A percentile compares a stretch with the other conserved stretches of the same genome.
Conservation (phyloP, 805 yeast species). For the Candida ascalaphidarum region DNA sequence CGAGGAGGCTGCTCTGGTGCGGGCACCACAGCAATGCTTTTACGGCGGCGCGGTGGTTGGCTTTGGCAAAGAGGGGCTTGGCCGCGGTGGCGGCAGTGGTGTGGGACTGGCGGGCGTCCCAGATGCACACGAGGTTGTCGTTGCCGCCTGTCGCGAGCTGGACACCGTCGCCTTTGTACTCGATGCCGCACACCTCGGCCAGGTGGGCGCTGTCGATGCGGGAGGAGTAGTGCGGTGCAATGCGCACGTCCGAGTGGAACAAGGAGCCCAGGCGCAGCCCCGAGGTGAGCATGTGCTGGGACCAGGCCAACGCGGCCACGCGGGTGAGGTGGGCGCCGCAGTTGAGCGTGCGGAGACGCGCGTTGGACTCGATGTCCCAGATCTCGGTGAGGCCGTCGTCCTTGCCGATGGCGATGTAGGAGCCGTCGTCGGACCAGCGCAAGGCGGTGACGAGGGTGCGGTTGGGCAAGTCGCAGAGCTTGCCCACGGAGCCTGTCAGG, state of each 20-base stretch:
- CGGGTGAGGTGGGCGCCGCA: slow-evolving; percentile 58
- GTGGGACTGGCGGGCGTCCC: slow-evolving; percentile 65
- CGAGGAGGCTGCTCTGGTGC: slow-evolving; percentile 67
- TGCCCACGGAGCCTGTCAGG: slow-evolving; percentile 63
- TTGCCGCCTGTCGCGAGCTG: slow-evolving; percentile 91
- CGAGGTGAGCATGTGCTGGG: slow-evolving; percentile 68
- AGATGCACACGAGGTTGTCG: slow-evolving; percentile 84
- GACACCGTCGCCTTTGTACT: slow-evolving; percentile 75
- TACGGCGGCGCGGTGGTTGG: slow-evolving; percentile 86
- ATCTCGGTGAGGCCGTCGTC: slow-evolving; percentile 81
- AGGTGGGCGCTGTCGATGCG: slow-evolving; percentile 45
- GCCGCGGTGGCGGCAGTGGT: slow-evolving; percentile 14
- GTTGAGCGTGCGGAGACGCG: slow-evolving; percentile 72
- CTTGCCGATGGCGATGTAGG: slow-evolving; percentile 75
- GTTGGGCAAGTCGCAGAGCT: slow-evolving; percentile 45
- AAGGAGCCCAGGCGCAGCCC: slow-evolving; percentile 85
- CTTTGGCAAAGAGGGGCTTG: slow-evolving; percentile 64
- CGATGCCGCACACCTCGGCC: slow-evolving; percentile 90
- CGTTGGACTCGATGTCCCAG: slow-evolving; percentile 81
- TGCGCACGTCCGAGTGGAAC: slow-evolving; percentile 83
- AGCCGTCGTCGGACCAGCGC: slow-evolving; percentile 88
- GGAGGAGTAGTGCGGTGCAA: slow-evolving; percentile 66
- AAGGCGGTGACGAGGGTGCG: slow-evolving; percentile 58
- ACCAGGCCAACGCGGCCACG: slow-evolving; percentile 81
- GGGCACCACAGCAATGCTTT: slow-evolving; percentile 97